Percentiles rank a stretch among this genome's conserved stretches.
These are phyloP conservation scores for Trichoderma aggressivum DNA, from an alignment of 2,329 filamentous ascomycete species.

Conservation along the genomic window DNA sequence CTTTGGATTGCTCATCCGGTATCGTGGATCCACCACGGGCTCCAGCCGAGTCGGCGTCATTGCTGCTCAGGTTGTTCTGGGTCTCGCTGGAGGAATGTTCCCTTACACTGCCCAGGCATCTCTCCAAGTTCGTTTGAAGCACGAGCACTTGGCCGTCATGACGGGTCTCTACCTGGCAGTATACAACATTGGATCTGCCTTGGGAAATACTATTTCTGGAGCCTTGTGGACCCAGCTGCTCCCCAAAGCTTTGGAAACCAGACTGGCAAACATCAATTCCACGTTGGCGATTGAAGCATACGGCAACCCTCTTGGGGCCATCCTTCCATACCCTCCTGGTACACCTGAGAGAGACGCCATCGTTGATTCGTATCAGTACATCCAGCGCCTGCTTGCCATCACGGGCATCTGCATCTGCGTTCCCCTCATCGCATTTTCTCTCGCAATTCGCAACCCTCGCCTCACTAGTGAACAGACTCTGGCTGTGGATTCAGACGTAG, in stretches of 20 bases:
- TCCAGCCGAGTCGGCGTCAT: constrained; percentile 55
- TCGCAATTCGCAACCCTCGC: constrained; percentile 43
- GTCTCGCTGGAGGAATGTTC: constrained; percentile 62
- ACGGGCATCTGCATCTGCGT: constrained; percentile 48
- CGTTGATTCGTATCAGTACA: constrained; percentile 44
- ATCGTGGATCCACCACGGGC: constrained; percentile 48
- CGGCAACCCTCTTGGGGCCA: constrained; percentile 19
- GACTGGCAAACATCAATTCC: constrained; percentile 37
- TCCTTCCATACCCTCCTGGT: constrained; percentile 31
- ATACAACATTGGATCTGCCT: constrained; percentile 61
- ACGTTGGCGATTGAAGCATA: constrained; percentile 36
- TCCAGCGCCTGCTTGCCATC: constrained; percentile 46
- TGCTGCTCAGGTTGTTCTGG: constrained; percentile 59
- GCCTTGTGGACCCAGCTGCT: constrained; percentile 61
- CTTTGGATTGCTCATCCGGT: constrained; percentile 62
- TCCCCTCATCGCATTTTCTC: constrained; percentile 45
- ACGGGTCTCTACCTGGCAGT: constrained; percentile 60
- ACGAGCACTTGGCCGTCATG: constrained; percentile 59
- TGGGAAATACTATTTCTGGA: constrained; percentile 59
- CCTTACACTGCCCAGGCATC: constrained; percentile 47
- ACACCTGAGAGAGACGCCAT: constrained; percentile 43
- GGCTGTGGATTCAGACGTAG: constrained; percentile 28
- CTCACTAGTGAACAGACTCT: constrained; percentile 45
- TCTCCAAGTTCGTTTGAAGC: constrained; percentile 40
- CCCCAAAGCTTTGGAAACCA: constrained; percentile 52